Evolutionary conservation across 208 protist species (phyloP), one percentile per base, ranked within the genome.

Genomic region (Trypanosoma scelopori): DNA sequence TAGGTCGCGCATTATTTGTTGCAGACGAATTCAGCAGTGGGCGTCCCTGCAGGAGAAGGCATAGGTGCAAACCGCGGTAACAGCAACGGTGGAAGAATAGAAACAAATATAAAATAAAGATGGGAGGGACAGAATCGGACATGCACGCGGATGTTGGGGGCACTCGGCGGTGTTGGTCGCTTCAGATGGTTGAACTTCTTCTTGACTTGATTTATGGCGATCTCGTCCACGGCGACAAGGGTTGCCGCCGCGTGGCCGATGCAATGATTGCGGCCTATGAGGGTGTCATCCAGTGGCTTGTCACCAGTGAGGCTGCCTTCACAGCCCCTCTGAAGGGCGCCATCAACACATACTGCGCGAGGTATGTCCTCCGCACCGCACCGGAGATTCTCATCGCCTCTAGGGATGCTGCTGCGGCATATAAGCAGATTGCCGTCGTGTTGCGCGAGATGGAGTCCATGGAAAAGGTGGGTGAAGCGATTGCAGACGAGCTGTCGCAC

Each of bases 151-250:
- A 53, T 3, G 20, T 15, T 60, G 52, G 27, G 22, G 28, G 30
- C 42, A 13, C 13, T 12, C 16, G 48, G 20, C 50, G 47, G 18
- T 27, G 23, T 39, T 42, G 68, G 16, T 55, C 61, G 1, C 22
- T 66, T 63, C 69, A 74, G 55, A 22, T 89, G 5, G 30, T 89
- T 20, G 77, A 80, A 58, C 68, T 87, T 18, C 66, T 92, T 25
- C 67, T 92, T 45, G 80, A 89, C 51, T 23, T 89, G 32, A 87
- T 89, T 9, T 71, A 89, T 47, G 79, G 74, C 15, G 86, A 92
- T 41, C 50, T 92, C 32, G 74, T 87, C 20, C 50, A 70, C 5
- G 55, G 39, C 1, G 86, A 92, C 47, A 35, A 12, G 28, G 75
- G 62, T 30, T 87, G 81, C 62, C 70, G 69, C 18, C 51, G 47